Conservation (phyloP, 2,329 filamentous ascomycete species). For the Fusarium albosuccineum region DNA sequence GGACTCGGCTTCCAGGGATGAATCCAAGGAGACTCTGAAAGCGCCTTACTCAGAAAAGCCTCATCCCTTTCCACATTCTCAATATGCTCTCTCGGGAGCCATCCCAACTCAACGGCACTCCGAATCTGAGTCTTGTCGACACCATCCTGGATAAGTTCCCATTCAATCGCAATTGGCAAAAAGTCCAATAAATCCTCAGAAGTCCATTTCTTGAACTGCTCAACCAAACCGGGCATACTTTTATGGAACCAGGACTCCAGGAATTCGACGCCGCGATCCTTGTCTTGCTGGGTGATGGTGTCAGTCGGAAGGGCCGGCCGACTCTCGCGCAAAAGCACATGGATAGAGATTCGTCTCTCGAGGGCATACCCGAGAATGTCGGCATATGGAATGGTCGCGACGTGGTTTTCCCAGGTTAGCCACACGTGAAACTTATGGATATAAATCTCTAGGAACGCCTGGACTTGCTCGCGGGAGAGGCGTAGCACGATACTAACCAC, state of each 20-base stretch:
- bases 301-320: constrained; percentile 46
- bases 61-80: background rate
- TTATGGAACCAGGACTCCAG: constrained; percentile 9
- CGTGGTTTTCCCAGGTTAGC: constrained; percentile 32
- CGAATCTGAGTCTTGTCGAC: constrained; percentile 32
- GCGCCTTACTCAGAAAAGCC: background rate
- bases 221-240: constrained; percentile 5
- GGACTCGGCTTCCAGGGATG: background rate
- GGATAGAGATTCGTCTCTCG: constrained; percentile 16
- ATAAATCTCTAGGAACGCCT: constrained; percentile 42
- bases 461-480: constrained; percentile 38
- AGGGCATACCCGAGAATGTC: constrained; percentile 21
- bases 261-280: constrained; percentile 35
- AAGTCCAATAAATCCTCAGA: constrained; percentile 35
- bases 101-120: constrained; percentile 18
- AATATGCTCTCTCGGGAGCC: constrained; percentile 23
- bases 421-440: constrained; percentile 35
- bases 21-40: too few species aligned
- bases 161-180: constrained; percentile 42
- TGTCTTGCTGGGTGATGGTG: constrained; percentile 25
- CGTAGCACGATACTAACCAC: constrained; percentile 30
- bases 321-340: constrained; percentile 24
- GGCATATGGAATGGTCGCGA: constrained; percentile 25
- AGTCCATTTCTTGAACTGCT: constrained; percentile 30
- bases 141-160: constrained; percentile 41